Percentiles rank a stretch among this genome's conserved stretches.
Conservation (phyloP, 192 early-diverging fungal genomes). For the Kickxella alabastrina region DNA sequence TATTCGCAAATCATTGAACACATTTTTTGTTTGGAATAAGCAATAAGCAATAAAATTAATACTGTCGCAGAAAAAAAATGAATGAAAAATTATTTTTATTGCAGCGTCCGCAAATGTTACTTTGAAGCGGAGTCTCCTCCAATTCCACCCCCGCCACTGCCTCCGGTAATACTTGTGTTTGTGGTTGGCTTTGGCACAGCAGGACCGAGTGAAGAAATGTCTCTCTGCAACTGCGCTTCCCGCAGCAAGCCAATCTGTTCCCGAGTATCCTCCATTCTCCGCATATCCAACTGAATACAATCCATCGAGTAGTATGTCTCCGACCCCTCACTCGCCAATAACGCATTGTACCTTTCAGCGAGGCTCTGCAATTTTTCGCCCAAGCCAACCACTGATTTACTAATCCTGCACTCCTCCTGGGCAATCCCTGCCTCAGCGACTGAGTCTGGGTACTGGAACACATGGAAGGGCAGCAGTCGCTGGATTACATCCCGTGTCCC, state of each 20-base stretch:
- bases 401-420: constrained; percentile 9
- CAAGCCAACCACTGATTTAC: neutral
- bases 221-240: constrained; percentile 28
- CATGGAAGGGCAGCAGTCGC: constrained; percentile 68
- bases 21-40: too few species aligned
- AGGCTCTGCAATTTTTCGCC: constrained; percentile 7
- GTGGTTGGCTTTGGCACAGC: too few species aligned
- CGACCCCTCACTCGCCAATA: constrained; percentile 24
- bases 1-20: too few species aligned
- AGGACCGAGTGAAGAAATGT: constrained; percentile 32
- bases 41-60: too few species aligned
- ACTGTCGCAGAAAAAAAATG: too few species aligned
- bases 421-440: constrained; percentile 16
- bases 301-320: constrained; percentile 15
- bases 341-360: constrained; percentile 8
- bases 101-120: too few species aligned
- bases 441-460: constrained; percentile 63
- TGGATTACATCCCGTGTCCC: constrained; percentile 59
- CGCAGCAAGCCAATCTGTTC: constrained; percentile 17
- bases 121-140: too few species aligned
- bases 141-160: too few species aligned
- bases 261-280: constrained; percentile 5
- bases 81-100: too few species aligned
- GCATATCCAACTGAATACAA: constrained; percentile 25
- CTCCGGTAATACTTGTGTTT: too few species aligned